A percentile compares a stretch with the other conserved stretches of the same genome.
Conservation (phyloP, 1,284 basidiomycete species). For the Gomphus bonarii region DNA sequence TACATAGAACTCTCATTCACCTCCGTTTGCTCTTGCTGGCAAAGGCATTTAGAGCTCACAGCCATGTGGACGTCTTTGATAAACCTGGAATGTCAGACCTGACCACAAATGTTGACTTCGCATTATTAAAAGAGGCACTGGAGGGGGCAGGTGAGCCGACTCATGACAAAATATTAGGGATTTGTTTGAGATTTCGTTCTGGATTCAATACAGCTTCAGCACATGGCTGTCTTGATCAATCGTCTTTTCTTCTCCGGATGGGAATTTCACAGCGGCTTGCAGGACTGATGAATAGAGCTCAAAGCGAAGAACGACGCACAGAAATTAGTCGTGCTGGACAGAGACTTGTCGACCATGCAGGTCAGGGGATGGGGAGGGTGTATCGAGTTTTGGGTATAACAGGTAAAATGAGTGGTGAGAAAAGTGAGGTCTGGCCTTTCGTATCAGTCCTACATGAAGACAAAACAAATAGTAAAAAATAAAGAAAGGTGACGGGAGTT, state of each 20-base stretch:
- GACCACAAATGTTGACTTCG: conserved; percentile 95
- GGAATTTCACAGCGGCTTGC: conserved; percentile 57
- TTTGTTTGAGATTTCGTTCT: not conserved
- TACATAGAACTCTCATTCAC: not conserved
- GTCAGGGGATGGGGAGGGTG: conserved; percentile 41
- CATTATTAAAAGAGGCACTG: conserved; percentile 75
- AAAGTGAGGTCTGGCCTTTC: conserved; percentile 5
- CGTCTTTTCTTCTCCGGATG: conserved; percentile 58
- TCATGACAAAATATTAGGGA: not conserved
- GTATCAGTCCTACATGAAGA: not conserved
- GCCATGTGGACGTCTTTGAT: conserved; percentile 79
- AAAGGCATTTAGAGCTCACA: conserved; percentile 87
- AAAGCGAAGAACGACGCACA: conserved; percentile 33
- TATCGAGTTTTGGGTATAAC: conserved; percentile 41
- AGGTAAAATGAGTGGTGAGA: conserved; percentile 1
- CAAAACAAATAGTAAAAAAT: not conserved
- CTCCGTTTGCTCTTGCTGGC: not conserved
- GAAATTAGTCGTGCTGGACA: conserved; percentile 33
- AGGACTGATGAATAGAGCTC: conserved; percentile 38
- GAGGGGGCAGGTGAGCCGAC: conserved; percentile 42
- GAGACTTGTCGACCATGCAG: conserved; percentile 32
- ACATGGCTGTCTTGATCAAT: conserved; percentile 62
- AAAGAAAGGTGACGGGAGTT: not conserved
- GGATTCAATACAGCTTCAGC: conserved; percentile 26
- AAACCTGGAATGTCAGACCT: conserved; percentile 84